Conservation (phyloP, 2,329 filamentous ascomycete species). For the Neobulgaria alba region DNA sequence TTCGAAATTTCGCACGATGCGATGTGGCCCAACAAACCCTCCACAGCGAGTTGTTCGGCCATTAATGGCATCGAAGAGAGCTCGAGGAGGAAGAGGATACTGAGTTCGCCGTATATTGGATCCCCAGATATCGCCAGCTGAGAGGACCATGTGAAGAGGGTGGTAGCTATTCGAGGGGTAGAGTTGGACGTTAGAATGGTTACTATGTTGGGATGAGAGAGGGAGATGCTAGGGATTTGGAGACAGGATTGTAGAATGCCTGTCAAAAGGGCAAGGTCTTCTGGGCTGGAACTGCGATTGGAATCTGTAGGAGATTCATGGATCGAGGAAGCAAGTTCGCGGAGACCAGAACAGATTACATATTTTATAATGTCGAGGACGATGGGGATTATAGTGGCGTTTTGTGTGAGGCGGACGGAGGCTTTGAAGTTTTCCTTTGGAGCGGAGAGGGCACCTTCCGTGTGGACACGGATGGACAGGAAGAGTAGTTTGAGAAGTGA, state of each 20-base stretch:
- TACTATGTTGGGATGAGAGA: slow-evolving; percentile 62
- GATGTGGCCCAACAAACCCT: slow-evolving; percentile 73
- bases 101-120: slow-evolving; percentile 89
- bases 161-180: slow-evolving; percentile 71
- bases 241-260: slow-evolving; percentile 81
- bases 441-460: slow-evolving; percentile 25
- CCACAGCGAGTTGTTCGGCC: slow-evolving; percentile 83
- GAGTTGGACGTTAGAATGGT: slow-evolving; percentile 63
- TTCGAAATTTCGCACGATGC: slow-evolving; percentile 71
- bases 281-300: slow-evolving; percentile 49
- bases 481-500: slow-evolving; percentile 78
- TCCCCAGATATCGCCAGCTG: slow-evolving; percentile 69
- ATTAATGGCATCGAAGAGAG: slow-evolving; percentile 72
- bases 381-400: slow-evolving; percentile 29
- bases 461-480: slow-evolving; percentile 63
- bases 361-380: slow-evolving; percentile 68
- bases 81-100: slow-evolving; percentile 78
- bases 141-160: slow-evolving; percentile 91
- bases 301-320: slow-evolving; percentile 62
- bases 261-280: slow-evolving; percentile 80
- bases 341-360: slow-evolving; percentile 75
- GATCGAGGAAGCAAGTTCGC: slow-evolving; percentile 68
- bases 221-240: slow-evolving; percentile 65
- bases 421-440: slow-evolving; percentile 12
- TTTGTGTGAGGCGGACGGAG: slow-evolving; percentile 16